phyloP scores from a whole-genome alignment of 2,329 filamentous ascomycete species.

The Drechslera avenae region DNA sequence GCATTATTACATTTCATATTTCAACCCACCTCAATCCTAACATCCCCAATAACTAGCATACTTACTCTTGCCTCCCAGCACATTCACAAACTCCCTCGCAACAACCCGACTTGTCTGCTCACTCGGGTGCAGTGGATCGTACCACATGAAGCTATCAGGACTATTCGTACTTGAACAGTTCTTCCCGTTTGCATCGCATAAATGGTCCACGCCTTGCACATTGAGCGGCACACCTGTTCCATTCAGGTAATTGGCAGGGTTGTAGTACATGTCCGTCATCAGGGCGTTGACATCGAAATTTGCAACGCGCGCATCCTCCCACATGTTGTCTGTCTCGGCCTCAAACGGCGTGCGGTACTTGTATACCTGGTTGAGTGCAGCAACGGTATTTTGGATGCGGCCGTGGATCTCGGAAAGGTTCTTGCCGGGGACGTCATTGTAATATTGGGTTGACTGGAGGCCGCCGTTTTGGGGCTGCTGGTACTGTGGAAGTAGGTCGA shows the following conservation, averaged over 20 bases:
- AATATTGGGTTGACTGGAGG: constrained; percentile 53
- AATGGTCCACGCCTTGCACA: constrained; percentile 62
- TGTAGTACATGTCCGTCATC: constrained; percentile 67
- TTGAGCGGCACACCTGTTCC: constrained; percentile 64
- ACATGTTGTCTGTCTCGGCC: constrained; percentile 49
- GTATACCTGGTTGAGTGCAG: constrained; percentile 58
- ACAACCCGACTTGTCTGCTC: constrained; percentile 65
- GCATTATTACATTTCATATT: background rate
- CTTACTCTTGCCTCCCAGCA: constrained; percentile 57
- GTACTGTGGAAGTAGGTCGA: constrained; percentile 72
- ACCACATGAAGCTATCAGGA: constrained; percentile 71
- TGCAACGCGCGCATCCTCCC: constrained; percentile 64
- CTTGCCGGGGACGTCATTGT: constrained; percentile 51
- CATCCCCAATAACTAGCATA: constrained; percentile 54
- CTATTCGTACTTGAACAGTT: constrained; percentile 45
- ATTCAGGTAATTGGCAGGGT: constrained; percentile 66
- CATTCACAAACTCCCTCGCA: constrained; percentile 61
- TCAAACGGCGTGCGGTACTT: constrained; percentile 58
- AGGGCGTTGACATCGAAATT: constrained; percentile 69
- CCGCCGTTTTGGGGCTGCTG: constrained; percentile 56
- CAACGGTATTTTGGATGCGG: constrained; percentile 59
- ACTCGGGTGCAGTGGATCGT: constrained; percentile 74
- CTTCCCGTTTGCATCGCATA: constrained; percentile 55
- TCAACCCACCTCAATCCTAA: background rate
- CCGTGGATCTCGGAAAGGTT: constrained; percentile 59